phyloP scores from a whole-genome alignment of 306 rosid genomes.

The Sophora flavescens region DNA sequence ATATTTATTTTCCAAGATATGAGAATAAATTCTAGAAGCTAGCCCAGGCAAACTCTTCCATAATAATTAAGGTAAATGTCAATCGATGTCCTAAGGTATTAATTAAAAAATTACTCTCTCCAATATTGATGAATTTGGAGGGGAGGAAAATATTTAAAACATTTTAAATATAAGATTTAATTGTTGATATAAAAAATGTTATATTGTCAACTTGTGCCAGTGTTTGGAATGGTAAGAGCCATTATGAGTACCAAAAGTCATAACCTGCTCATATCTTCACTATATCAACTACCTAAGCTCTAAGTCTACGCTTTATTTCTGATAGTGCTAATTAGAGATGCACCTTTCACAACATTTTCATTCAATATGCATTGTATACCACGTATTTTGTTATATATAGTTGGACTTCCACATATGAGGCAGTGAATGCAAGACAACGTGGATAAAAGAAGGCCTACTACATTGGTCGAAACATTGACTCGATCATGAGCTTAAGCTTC shows the following conservation, averaged over 20 bases:
- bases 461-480: background rate
- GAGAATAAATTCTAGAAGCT: too few species aligned
- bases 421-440: constrained; percentile 8
- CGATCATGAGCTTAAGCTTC: background rate
- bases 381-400: constrained; percentile 15
- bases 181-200: too few species aligned
- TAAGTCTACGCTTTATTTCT: constrained; percentile 26
- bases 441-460: background rate
- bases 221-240: background rate
- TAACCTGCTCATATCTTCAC: constrained; percentile 43
- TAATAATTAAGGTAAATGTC: too few species aligned
- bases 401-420: background rate
- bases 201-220: too few species aligned
- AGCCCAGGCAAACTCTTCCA: too few species aligned
- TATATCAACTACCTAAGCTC: constrained; percentile 29
- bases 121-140: too few species aligned
- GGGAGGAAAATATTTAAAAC: too few species aligned
- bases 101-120: too few species aligned
- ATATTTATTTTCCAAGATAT: too few species aligned
- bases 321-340: constrained; percentile 21
- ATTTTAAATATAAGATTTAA: too few species aligned
- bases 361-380: background rate
- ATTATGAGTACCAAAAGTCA: constrained; percentile 35
- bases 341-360: constrained; percentile 12
- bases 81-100: too few species aligned